Conservation (phyloP, 2,329 filamentous ascomycete species). For the Hypocreales sp. region DNA sequence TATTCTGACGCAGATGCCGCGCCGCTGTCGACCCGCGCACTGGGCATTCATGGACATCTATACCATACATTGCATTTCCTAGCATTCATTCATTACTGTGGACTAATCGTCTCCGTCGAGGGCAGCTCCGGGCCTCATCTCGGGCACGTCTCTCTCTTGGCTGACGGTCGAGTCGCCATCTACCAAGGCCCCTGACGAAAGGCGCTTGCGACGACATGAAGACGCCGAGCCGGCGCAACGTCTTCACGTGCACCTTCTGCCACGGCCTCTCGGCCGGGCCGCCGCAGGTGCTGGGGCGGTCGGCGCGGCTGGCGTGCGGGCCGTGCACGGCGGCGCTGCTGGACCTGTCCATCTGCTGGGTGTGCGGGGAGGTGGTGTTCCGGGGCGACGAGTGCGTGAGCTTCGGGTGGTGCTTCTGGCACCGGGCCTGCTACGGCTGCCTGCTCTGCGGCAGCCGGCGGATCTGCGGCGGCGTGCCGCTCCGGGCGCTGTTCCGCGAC, state of each 20-base stretch:
- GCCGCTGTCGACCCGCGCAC: too few species aligned
- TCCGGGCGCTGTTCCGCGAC: slow-evolving; percentile 18
- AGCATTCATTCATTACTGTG: too few species aligned
- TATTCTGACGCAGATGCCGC: too few species aligned
- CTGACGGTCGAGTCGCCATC: too few species aligned
- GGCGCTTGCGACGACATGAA: too few species aligned
- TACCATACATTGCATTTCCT: too few species aligned
- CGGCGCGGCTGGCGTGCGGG: slow-evolving; percentile 31
- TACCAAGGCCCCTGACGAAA: too few species aligned
- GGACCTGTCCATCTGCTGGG: slow-evolving; percentile 40
- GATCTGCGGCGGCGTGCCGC: slow-evolving; percentile 17
- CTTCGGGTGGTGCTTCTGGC: slow-evolving; percentile 47
- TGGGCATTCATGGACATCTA: too few species aligned
- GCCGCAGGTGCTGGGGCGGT: slow-evolving; percentile 26
- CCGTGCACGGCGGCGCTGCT: slow-evolving; percentile 30
- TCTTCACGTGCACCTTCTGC: slow-evolving; percentile 42
- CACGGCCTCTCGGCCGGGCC: slow-evolving; percentile 22
- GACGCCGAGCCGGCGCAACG: not conserved
- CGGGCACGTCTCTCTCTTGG: too few species aligned
- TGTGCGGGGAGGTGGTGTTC: slow-evolving; percentile 37
- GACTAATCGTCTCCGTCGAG: too few species aligned
- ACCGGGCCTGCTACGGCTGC: slow-evolving; percentile 39
- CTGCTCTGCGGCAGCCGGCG: slow-evolving; percentile 30
- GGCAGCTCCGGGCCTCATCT: too few species aligned
- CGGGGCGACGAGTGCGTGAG: slow-evolving; percentile 39